Percentiles rank a stretch among this genome's conserved stretches.
Conservation (phyloP, 176 grass and related monocot species). For the Aegilops bicornis region DNA sequence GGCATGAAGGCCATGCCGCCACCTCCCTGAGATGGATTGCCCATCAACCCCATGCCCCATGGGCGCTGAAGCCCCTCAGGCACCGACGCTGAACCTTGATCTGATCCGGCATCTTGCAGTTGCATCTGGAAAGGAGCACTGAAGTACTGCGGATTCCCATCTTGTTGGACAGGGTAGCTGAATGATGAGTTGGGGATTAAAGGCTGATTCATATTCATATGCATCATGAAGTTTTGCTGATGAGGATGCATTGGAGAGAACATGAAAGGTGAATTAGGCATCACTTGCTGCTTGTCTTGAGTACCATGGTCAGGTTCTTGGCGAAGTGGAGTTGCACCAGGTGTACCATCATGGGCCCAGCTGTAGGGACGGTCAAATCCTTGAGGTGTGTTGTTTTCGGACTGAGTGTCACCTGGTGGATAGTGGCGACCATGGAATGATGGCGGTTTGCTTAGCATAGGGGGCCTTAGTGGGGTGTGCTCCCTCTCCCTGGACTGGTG, state of each 20-base stretch:
- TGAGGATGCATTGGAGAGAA: slow-evolving; percentile 60
- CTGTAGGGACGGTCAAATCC: slow-evolving; percentile 48
- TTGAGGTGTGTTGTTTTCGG: slow-evolving; percentile 56
- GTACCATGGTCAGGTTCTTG: slow-evolving; percentile 55
- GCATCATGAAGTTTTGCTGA: slow-evolving; percentile 68
- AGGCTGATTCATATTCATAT: slow-evolving; percentile 74
- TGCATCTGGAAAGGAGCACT: slow-evolving; percentile 64
- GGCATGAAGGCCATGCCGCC: slow-evolving; percentile 60
- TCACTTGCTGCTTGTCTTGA: slow-evolving; percentile 58
- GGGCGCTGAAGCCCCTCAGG: slow-evolving; percentile 46
- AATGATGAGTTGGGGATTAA: slow-evolving; percentile 40
- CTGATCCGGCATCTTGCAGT: slow-evolving; percentile 47
- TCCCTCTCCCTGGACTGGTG: slow-evolving; percentile 75
- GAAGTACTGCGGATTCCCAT: slow-evolving; percentile 66
- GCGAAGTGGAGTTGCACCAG: slow-evolving; percentile 35
- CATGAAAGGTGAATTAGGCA: slow-evolving; percentile 55
- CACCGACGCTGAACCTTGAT: slow-evolving; percentile 51
- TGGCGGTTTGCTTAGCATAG: slow-evolving; percentile 37
- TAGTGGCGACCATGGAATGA: slow-evolving; percentile 59
- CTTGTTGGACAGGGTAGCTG: slow-evolving; percentile 55
- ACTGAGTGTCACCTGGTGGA: slow-evolving; percentile 46
- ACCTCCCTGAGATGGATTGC: slow-evolving; percentile 54
- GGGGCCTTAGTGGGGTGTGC: slow-evolving; percentile 49
- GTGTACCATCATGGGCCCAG: slow-evolving; percentile 41
- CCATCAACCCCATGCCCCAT: slow-evolving; percentile 66